A percentile compares a stretch with the other conserved stretches of the same genome.
Conservation (phyloP, 805 yeast species). For the Yueomyces sp. region DNA sequence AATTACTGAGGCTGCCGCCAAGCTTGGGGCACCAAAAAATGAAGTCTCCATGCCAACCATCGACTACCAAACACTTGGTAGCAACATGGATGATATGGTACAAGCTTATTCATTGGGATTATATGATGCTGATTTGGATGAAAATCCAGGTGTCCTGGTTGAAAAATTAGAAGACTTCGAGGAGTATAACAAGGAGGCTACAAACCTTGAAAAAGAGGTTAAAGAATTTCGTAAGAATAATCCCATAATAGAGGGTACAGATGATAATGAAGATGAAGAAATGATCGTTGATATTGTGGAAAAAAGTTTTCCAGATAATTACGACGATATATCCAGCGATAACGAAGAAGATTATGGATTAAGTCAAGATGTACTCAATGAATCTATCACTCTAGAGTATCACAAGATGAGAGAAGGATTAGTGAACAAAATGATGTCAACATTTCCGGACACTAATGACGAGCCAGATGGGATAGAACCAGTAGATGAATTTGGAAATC, state of each 20-base stretch:
- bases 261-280: constrained; percentile 15
- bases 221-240: constrained; percentile 8
- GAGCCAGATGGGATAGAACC: constrained; percentile 52
- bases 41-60: constrained; percentile 14
- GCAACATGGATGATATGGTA: constrained; percentile 44
- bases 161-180: constrained; percentile 42
- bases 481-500: constrained; percentile 48
- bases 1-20: not conserved
- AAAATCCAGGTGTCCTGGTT: constrained; percentile 41
- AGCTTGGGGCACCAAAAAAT: not conserved
- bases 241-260: constrained; percentile 1
- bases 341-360: constrained; percentile 14
- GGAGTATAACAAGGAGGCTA: constrained; percentile 34
- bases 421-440: constrained; percentile 24
- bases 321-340: constrained; percentile 8
- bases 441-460: constrained; percentile 21
- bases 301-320: constrained; percentile 16
- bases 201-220: constrained; percentile 18
- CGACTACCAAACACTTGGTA: constrained; percentile 31
- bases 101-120: constrained; percentile 45
- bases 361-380: constrained; percentile 25
- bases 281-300: constrained; percentile 21
- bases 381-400: constrained; percentile 43
- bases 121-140: constrained; percentile 46
- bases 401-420: constrained; percentile 40